Percentiles rank a stretch among this genome's conserved stretches.
Evolutionary conservation across 371 early-diverging fungal genomes (phyloP).

Genomic region (Umbelopsis sp.): DNA sequence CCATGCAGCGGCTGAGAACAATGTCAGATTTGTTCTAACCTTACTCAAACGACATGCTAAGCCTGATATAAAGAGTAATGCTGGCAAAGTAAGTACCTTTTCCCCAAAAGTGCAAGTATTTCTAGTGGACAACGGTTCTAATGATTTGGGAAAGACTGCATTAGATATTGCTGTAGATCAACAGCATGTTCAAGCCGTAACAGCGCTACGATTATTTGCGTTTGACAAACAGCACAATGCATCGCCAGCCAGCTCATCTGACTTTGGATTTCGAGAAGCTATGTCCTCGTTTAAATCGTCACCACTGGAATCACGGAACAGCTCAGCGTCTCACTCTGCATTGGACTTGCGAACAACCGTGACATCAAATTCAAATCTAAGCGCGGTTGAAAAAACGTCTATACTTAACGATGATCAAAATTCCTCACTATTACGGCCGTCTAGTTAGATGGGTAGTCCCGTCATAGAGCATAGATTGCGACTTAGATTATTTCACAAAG

Average conservation of each 20-base stretch:
- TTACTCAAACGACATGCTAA: slow-evolving; percentile 74
- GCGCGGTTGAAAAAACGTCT: slow-evolving; percentile 20
- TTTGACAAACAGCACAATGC: slow-evolving; percentile 55
- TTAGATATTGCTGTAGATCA: slow-evolving; percentile 72
- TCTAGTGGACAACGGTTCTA: background rate
- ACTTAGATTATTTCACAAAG: slow-evolving; percentile 2
- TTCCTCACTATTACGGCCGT: slow-evolving; percentile 28
- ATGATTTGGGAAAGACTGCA: slow-evolving; percentile 49
- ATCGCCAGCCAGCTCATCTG: slow-evolving; percentile 46
- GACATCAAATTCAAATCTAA: slow-evolving; percentile 4
- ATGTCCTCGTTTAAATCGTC: slow-evolving; percentile 49
- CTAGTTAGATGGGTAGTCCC: background rate
- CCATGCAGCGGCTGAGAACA: slow-evolving; percentile 72
- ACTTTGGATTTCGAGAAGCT: slow-evolving; percentile 59
- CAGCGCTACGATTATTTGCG: slow-evolving; percentile 59
- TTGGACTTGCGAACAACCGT: slow-evolving; percentile 33
- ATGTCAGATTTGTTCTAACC: slow-evolving; percentile 63
- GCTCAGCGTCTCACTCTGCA: slow-evolving; percentile 41
- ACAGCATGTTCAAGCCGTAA: slow-evolving; percentile 65
- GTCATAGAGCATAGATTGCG: slow-evolving; percentile 7
- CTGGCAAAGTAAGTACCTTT: slow-evolving; percentile 46
- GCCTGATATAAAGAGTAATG: slow-evolving; percentile 61
- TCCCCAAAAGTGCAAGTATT: too few species aligned
- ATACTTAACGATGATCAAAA: slow-evolving; percentile 44
- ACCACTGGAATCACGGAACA: slow-evolving; percentile 18